These are phyloP conservation scores for Saxophila tyrrhenica DNA, from an alignment of 495 filamentous ascomycete species.

Conservation along the genomic window DNA sequence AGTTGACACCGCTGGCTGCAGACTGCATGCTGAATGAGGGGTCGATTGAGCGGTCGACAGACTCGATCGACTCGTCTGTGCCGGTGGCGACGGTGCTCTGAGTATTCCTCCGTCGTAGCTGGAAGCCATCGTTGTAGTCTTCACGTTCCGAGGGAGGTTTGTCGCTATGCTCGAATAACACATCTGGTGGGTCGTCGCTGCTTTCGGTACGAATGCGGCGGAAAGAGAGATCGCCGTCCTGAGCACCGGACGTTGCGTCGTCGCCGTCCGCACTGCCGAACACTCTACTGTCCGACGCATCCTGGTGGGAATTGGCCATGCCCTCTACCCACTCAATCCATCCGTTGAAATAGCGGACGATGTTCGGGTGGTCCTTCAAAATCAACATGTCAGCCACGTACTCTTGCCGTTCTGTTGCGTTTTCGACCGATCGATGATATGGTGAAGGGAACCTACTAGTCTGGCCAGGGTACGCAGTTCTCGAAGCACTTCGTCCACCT, in stretches of 20 bases:
- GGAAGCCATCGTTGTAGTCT: neutral
- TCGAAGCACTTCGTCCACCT: conserved; percentile 27
- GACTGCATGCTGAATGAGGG: neutral
- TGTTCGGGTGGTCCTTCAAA: conserved; percentile 30
- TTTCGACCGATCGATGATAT: too few relatives aligned
- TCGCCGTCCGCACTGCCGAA: neutral
- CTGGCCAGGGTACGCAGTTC: conserved; percentile 29
- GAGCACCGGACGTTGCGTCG: neutral
- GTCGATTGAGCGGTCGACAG: conserved; percentile 12
- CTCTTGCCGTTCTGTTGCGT: too few relatives aligned
- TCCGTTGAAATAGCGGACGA: conserved; percentile 30
- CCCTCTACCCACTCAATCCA: conserved; percentile 27
- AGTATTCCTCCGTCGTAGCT: neutral
- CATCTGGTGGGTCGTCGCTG: conserved; percentile 1
- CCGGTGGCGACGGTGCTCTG: neutral
- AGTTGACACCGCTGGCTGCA: neutral
- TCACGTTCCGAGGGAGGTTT: neutral
- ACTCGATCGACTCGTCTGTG: conserved; percentile 10
- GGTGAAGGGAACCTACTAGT: conserved; percentile 10
- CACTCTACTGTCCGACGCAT: neutral
- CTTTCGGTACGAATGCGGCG: neutral
- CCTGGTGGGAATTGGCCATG: neutral
- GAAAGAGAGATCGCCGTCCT: neutral
- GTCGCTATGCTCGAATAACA: conserved; percentile 20
- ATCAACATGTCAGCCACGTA: too few relatives aligned